Evolutionary conservation across 2,329 filamentous ascomycete species (phyloP), one percentile per base, ranked within the genome.

Genomic region (Grosmannia huntii): DNA sequence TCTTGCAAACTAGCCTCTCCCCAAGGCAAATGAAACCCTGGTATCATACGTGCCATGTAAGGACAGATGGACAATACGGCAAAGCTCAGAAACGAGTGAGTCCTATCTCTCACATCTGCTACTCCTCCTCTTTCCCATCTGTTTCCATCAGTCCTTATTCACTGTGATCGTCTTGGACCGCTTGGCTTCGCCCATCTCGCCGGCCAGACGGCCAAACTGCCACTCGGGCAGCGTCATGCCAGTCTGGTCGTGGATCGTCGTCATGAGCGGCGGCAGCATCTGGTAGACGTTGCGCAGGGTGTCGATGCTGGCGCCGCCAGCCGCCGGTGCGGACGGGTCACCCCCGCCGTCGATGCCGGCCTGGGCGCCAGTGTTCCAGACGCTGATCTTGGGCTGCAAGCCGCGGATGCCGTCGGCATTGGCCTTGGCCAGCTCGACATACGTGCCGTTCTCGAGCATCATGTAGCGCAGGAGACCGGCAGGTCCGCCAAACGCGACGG

Each of bases 241-340:
- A 0, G 89, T 95, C 75, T 95, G 90, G 60, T 95, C 89, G 65
- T 94, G 86, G 66, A 95, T 92, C 0, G 90, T 95, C 11, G 80
- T 84, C 73, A 95, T 84, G 23, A 95, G 76, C 5, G 90, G 90
- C 41, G 90, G 90, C 61, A 95, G 75, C 68, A 84, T 87, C 76
- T 94, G 89, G 73, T 94, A 91, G 44, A 95, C 79, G 64, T 92
- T 91, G 63, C 88, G 78, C 72, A 94, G 85, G 4, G 86, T 79
- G 60, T 88, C 84, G 58, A 80, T 74, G 49, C 71, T 69, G 48
- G 70, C 70, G 49, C 68, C 73, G n/a, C 71, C 74, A 23, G 68
- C 67, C 28, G 64, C 67, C 12, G 71, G 73, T 3, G 69, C 76
- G 55, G 78, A 27, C 11, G 3, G 46, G 2, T 50, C 73, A n/a